These are phyloP conservation scores for Ilyonectria sp. DNA, from an alignment of 2,329 filamentous ascomycete genomes.

Conservation along the genomic window DNA sequence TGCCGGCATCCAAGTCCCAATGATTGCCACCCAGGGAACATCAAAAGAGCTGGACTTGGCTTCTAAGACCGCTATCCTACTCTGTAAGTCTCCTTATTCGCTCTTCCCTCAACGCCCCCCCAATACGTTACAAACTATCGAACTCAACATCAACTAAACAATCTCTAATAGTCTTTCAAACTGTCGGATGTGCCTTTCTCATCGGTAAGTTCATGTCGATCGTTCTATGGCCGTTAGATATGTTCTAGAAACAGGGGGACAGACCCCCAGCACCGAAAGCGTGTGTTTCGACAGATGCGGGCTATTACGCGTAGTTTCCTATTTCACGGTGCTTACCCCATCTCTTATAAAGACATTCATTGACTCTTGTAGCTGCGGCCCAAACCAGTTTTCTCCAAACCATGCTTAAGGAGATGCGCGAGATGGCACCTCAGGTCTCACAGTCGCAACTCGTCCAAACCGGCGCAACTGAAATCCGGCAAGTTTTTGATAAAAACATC, in stretches of 20 bases:
- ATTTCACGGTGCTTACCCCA: background rate
- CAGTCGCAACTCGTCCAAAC: too few species aligned
- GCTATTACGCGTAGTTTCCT: background rate
- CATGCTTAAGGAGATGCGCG: too few species aligned
- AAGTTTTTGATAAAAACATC: too few species aligned
- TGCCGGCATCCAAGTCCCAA: slow-evolving; percentile 60
- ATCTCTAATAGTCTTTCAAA: background rate
- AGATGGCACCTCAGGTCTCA: too few species aligned
- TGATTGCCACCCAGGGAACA: slow-evolving; percentile 62
- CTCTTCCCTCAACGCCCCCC: background rate
- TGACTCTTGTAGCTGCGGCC: background rate
- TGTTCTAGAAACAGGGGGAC: background rate
- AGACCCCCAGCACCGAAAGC: background rate
- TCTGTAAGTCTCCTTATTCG: slow-evolving; percentile 46
- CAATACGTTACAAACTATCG: background rate
- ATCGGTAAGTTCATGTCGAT: background rate
- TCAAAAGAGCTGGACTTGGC: slow-evolving; percentile 59
- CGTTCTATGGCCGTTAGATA: background rate
- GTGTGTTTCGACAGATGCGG: background rate
- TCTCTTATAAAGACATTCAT: background rate
- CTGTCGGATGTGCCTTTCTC: background rate
- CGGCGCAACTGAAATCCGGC: too few species aligned
- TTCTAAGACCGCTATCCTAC: slow-evolving; percentile 59
- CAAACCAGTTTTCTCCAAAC: too few species aligned
- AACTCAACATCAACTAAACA: background rate